Percentiles rank a stretch among this genome's conserved stretches.
Evolutionary conservation across 2,329 filamentous ascomycete species (phyloP).

Genomic region (Dactylellina haptotyla): DNA sequence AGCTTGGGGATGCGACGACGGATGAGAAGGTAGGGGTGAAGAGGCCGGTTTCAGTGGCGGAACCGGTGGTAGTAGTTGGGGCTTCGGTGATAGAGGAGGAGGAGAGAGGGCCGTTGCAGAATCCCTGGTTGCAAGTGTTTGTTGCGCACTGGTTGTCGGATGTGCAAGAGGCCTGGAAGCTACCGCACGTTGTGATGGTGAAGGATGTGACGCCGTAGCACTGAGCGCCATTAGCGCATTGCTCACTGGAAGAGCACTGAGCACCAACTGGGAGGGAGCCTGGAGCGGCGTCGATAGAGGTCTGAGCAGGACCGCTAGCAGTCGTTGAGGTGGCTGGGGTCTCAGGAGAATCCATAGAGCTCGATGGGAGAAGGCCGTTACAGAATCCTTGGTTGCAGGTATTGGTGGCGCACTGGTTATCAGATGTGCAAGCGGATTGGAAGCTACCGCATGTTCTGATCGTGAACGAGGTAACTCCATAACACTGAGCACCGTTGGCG

Average conservation of each 20-base stretch:
- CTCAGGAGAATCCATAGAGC: background rate
- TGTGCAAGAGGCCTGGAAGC: slow-evolving; percentile 22
- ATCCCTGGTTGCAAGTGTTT: slow-evolving; percentile 33
- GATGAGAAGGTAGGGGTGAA: slow-evolving; percentile 4
- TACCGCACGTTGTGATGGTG: slow-evolving; percentile 14
- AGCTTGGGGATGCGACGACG: slow-evolving; percentile 7
- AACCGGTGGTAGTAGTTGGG: background rate
- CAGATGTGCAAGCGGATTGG: slow-evolving; percentile 17
- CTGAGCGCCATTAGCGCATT: slow-evolving; percentile 23
- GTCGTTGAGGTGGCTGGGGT: background rate
- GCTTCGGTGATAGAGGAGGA: background rate
- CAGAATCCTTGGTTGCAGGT: slow-evolving; percentile 39
- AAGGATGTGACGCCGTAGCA: slow-evolving; percentile 11
- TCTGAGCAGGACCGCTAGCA: background rate
- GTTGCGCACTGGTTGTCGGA: slow-evolving; percentile 24
- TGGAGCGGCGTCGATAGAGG: slow-evolving; percentile 7
- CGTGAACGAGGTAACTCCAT: background rate
- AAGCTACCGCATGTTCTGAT: slow-evolving; percentile 28
- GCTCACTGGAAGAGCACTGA: slow-evolving; percentile 3
- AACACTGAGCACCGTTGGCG: slow-evolving; percentile 23
- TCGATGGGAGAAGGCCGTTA: slow-evolving; percentile 13
- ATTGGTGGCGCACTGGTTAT: slow-evolving; percentile 28
- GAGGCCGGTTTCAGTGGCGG: background rate
- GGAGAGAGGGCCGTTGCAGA: slow-evolving; percentile 23
- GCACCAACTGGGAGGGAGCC: slow-evolving; percentile 26